A percentile compares a stretch with the other conserved stretches of the same genome.
These are phyloP conservation scores for Auriscalpium microsporum DNA, from an alignment of 768 basidiomycete species.

Conservation along the genomic window DNA sequence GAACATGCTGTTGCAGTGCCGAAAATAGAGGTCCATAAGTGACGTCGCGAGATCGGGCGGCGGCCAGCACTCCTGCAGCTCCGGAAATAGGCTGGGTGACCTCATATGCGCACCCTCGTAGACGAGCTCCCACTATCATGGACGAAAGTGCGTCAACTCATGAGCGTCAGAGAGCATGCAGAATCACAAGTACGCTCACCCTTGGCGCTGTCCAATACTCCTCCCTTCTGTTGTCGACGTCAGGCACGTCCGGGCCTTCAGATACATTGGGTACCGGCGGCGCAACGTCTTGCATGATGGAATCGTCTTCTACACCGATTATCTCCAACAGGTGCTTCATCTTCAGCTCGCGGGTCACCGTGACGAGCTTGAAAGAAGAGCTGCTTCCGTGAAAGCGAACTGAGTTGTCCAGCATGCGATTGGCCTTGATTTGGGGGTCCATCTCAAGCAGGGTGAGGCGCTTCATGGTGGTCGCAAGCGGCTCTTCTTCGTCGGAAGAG, in stretches of 20 bases:
- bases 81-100: conserved; percentile 24
- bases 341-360: conserved; percentile 3
- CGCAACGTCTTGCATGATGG: background rate
- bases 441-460: conserved; percentile 10
- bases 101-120: conserved; percentile 38
- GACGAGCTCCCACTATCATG: conserved; percentile 46
- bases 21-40: conserved; percentile 66
- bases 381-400: conserved; percentile 14
- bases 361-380: conserved; percentile 3
- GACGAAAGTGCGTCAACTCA: background rate
- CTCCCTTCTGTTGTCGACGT: background rate
- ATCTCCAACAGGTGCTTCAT: conserved; percentile 2
- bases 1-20: conserved; percentile 45
- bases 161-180: no score
- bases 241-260: background rate
- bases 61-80: conserved; percentile 44
- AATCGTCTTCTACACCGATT: background rate
- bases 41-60: conserved; percentile 46
- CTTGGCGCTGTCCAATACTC: conserved; percentile 12
- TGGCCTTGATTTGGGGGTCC: conserved; percentile 5
- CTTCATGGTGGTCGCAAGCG: background rate
- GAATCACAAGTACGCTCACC: conserved; percentile 7
- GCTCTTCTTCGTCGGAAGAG: conserved; percentile 3
- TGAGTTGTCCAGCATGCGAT: conserved; percentile 5
- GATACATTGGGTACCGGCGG: background rate